Evolutionary conservation across 768 basidiomycete species (phyloP).

Genomic region (Suillus ampliporus): DNA sequence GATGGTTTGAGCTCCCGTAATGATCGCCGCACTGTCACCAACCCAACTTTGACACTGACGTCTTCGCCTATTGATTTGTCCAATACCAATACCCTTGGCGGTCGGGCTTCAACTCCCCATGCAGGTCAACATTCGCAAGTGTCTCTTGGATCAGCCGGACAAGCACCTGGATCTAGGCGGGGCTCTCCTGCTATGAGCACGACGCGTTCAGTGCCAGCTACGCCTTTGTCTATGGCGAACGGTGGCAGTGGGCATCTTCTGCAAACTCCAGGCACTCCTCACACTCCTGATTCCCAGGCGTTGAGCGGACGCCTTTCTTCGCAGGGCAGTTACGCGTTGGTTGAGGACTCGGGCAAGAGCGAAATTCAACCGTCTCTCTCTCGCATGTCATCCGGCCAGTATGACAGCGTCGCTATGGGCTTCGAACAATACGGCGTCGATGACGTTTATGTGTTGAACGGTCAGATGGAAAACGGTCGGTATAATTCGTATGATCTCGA

Average conservation of each 20-base stretch:
- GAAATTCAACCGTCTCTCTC: slow-evolving; percentile 80
- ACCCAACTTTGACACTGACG: slow-evolving; percentile 70
- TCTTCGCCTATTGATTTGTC: slow-evolving; percentile 56
- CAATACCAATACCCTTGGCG: slow-evolving; percentile 52
- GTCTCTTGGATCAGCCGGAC: slow-evolving; percentile 36
- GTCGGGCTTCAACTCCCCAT: slow-evolving; percentile 69
- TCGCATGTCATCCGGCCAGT: slow-evolving; percentile 63
- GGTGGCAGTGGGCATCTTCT: slow-evolving; percentile 53
- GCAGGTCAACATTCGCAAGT: slow-evolving; percentile 64
- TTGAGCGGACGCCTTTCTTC: slow-evolving; percentile 69
- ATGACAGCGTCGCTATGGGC: slow-evolving; percentile 50
- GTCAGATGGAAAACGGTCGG: slow-evolving; percentile 54
- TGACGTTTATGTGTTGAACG: slow-evolving; percentile 52
- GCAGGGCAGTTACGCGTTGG: slow-evolving; percentile 48
- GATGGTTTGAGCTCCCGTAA: slow-evolving; percentile 59
- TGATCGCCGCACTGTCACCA: slow-evolving; percentile 77
- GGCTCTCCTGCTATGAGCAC: slow-evolving; percentile 71
- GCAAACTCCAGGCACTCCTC: slow-evolving; percentile 70
- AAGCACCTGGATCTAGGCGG: slow-evolving; percentile 64
- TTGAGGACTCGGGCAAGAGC: slow-evolving; percentile 53
- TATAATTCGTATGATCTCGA: slow-evolving; percentile 69
- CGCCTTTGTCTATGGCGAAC: slow-evolving; percentile 65
- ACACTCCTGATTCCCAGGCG: slow-evolving; percentile 61
- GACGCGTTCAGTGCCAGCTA: slow-evolving; percentile 84
- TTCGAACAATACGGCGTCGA: slow-evolving; percentile 63